These are phyloP conservation scores for Glycyrrhiza uralensis DNA, from an alignment of 306 rosid species.

Conservation along the genomic window DNA sequence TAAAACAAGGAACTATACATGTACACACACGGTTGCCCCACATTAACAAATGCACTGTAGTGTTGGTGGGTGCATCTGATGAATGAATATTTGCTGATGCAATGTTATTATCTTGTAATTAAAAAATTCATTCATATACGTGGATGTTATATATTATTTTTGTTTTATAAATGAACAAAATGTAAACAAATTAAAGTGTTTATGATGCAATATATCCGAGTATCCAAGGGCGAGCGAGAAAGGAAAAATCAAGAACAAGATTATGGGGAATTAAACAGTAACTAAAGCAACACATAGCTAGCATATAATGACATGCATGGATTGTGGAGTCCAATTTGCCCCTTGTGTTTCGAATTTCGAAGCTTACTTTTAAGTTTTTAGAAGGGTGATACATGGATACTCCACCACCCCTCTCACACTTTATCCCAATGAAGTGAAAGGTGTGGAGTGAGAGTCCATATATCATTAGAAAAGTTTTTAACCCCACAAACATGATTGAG, in stretches of 20 bases:
- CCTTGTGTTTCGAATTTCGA: constrained; percentile 22
- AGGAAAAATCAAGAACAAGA: constrained; percentile 14
- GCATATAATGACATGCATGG: constrained; percentile 30
- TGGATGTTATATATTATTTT: background rate
- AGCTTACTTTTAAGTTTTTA: constrained; percentile 22
- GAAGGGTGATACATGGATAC: no score
- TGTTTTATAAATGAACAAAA: no score
- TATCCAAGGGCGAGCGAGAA: background rate
- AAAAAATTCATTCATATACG: no score
- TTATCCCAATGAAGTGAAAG: no score
- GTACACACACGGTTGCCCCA: constrained; percentile 2
- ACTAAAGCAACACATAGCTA: background rate
- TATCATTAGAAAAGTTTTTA: no score
- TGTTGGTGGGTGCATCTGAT: constrained; percentile 23
- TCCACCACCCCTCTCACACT: no score
- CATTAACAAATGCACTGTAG: constrained; percentile 15
- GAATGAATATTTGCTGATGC: background rate
- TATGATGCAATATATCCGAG: background rate
- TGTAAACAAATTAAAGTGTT: background rate
- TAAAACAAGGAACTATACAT: background rate
- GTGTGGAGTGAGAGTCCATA: no score
- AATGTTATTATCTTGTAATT: no score
- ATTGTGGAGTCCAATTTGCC: constrained; percentile 21
- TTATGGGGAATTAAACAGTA: constrained; percentile 2
- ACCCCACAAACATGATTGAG: constrained; percentile 18